Percentiles rank a stretch among this genome's conserved stretches.
Evolutionary conservation across 2,329 filamentous ascomycete genomes (phyloP).

Genomic region (Colletotrichum lini): DNA sequence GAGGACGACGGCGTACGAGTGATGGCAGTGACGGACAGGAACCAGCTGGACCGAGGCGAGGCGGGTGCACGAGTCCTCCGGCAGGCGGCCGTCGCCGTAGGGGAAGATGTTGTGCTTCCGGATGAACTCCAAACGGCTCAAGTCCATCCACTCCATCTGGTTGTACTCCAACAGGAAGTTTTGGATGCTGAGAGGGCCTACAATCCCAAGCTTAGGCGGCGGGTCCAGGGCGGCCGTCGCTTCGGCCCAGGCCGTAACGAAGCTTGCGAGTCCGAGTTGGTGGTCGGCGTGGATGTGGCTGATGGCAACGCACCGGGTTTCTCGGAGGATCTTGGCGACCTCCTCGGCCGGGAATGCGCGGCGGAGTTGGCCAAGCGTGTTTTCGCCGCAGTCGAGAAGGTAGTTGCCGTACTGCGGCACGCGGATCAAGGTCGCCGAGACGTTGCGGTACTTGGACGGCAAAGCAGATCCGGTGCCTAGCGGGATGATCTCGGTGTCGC

Average conservation of each 20-base stretch:
- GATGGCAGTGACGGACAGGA: conserved; percentile 83
- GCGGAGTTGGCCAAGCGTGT: conserved; percentile 88
- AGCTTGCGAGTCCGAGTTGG: conserved; percentile 85
- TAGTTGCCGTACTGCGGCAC: conserved; percentile 91
- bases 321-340: conserved; percentile 78
- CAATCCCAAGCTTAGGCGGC: conserved; percentile 69
- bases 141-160: conserved; percentile 82
- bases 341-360: conserved; percentile 78
- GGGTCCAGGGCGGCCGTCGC: conserved; percentile 56
- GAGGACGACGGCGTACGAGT: conserved; percentile 82
- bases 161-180: conserved; percentile 85
- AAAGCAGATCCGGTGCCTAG: conserved; percentile 92
- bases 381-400: conserved; percentile 92
- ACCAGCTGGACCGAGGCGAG: conserved; percentile 78
- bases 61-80: conserved; percentile 66
- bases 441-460: conserved; percentile 95
- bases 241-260: conserved; percentile 88
- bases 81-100: conserved; percentile 50
- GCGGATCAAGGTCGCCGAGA: conserved; percentile 87
- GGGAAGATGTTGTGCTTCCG: conserved; percentile 10
- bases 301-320: conserved; percentile 89
- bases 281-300: conserved; percentile 97
- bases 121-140: conserved; percentile 62
- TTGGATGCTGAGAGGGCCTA: conserved; percentile 80
- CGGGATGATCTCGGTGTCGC: conserved; percentile 86